A percentile compares a stretch with the other conserved stretches of the same genome.
phyloP scores from a whole-genome alignment of 2,329 filamentous ascomycete species.

The Penicillium frequentans region DNA sequence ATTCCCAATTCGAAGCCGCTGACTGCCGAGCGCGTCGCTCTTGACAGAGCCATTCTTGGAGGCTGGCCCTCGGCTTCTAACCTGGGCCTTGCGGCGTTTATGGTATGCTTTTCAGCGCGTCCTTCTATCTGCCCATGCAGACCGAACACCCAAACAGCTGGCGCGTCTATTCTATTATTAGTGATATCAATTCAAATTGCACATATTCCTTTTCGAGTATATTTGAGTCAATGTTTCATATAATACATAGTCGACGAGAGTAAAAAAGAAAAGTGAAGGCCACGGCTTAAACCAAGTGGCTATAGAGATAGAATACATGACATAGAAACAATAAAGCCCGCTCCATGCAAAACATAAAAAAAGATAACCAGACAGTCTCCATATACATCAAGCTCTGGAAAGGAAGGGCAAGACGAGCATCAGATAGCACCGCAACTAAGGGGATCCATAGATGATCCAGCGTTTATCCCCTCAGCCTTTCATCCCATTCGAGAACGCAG shows the following conservation, averaged over 20 bases:
- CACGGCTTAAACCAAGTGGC: slow-evolving; percentile 1
- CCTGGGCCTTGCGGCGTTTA: slow-evolving; percentile 10
- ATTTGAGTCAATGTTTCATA: slow-evolving; percentile 10
- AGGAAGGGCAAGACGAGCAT: no score
- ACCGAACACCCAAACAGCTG: slow-evolving; percentile 6
- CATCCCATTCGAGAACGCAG: background rate
- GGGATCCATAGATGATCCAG: background rate
- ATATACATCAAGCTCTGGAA: background rate
- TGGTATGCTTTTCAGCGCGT: slow-evolving; percentile 4
- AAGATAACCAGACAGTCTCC: background rate
- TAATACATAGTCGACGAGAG: slow-evolving; percentile 11
- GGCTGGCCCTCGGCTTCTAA: background rate
- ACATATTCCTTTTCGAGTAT: slow-evolving; percentile 17
- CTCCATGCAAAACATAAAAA: slow-evolving; percentile 20
- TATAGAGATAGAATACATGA: slow-evolving; percentile 17
- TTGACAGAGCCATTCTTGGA: background rate
- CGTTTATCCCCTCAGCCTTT: background rate
- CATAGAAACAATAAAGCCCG: slow-evolving; percentile 18
- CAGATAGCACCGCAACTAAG: background rate
- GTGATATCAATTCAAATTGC: slow-evolving; percentile 17
- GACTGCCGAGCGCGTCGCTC: background rate
- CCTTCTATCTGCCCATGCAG: background rate
- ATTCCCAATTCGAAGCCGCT: background rate
- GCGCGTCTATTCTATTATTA: slow-evolving; percentile 11
- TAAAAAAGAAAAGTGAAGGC: background rate